Base-by-base conservation (phyloP, 2,329 filamentous ascomycete genomes). In the Chrysoporthe cubensis region DNA sequence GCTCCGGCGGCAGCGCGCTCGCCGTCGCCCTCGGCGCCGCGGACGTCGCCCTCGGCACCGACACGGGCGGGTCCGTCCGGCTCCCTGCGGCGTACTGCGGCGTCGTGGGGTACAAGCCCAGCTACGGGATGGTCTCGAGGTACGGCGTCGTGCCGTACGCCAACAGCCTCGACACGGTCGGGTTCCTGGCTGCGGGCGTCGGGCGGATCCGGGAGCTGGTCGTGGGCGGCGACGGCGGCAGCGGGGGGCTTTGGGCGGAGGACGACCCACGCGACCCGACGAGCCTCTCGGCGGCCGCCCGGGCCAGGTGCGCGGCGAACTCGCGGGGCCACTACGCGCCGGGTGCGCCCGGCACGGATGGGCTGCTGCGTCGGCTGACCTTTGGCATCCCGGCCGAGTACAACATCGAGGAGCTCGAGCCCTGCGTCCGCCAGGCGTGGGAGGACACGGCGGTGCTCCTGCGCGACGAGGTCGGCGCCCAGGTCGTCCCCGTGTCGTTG, bases 1-100 rank as follows among this genome's bases (percentile, higher is more conserved):
- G 94, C 77, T 98, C 95, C 3, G 96, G 96, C 54, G 96, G 96
- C 21, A 97, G 94, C 77, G 96, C 96, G 3, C 87, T 96, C 11
- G 93, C 93, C 16, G 92, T 98, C 48, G 88, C 87, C 26, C 83
- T 85, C 0, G 85, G 85, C 32, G 80, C 83, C 4, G 84, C 82
- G 0, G 81, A 87, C 37, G 67, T 88, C 48, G 94, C 94, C 8
- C 81, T 99, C 40, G 96, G 96, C 21, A 98, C 96, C 26, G 96
- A 99, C 76, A 99, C 94, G 0, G 94, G 94, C 71, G 94, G 94
- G 16, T 96, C 92, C 1, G 91, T 97, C 61, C 86, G 94, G 68
- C 84, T 97, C 61, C 94, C 94, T 0, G 94, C 94, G 16, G 92
- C 94, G 1, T 97, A 96, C 76, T 94, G 91, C 9, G 91, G 92